Evolutionary conservation across 2,329 filamentous ascomycete species (phyloP).

Genomic region (Colletotrichum karsti): DNA sequence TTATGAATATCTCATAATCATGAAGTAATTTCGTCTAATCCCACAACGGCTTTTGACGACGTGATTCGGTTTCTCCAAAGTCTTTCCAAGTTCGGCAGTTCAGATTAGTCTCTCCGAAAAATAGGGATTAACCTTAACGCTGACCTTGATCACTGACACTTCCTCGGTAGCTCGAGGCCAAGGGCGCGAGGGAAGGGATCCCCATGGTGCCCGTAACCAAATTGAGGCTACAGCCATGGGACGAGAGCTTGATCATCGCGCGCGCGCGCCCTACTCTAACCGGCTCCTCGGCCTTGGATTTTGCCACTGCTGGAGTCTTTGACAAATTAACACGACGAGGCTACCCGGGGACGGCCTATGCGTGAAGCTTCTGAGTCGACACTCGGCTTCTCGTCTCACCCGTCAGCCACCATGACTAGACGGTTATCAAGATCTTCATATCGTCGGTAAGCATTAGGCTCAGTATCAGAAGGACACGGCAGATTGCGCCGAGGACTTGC

Average conservation of each 20-base stretch:
- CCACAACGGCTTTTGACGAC: neutral
- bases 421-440: neutral
- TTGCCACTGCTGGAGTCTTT: neutral
- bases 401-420: neutral
- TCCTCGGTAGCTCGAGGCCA: neutral
- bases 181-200: neutral
- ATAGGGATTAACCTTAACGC: neutral
- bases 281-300: neutral
- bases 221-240: neutral
- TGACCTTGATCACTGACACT: neutral
- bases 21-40: neutral
- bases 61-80: neutral
- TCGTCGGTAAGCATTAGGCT: neutral
- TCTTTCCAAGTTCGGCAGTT: neutral
- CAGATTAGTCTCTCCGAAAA: neutral
- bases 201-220: neutral
- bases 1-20: neutral
- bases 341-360: neutral
- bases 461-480: neutral
- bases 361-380: neutral
- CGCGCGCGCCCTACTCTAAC: neutral
- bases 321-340: neutral
- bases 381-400: neutral
- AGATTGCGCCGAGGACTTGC: neutral
- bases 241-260: neutral